Percentiles rank a stretch among this genome's conserved stretches.
Evolutionary conservation across 257 asterid genomes (phyloP).

Genomic region (Eustoma russellianum): DNA sequence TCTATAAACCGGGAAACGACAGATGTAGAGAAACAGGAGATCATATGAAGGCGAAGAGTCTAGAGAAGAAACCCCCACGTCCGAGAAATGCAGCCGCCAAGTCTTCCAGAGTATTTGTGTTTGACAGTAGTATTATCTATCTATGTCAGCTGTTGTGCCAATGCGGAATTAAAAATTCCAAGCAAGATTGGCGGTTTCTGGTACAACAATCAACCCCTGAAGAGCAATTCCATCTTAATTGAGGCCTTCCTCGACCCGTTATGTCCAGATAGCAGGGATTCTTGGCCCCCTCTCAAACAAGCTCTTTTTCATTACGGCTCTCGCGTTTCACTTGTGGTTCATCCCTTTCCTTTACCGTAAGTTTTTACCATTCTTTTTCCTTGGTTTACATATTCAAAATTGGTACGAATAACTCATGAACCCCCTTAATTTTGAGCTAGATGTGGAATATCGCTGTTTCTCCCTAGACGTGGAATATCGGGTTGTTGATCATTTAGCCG

Average conservation of each 20-base stretch:
- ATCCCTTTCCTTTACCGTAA: constrained; percentile 78
- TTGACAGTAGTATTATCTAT: background rate
- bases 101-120: background rate
- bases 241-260: constrained; percentile 93
- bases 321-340: constrained; percentile 34
- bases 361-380: constrained; percentile 10
- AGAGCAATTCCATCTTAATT: constrained; percentile 27
- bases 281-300: constrained; percentile 77
- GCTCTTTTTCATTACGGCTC: constrained; percentile 46
- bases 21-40: no score
- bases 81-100: constrained; percentile 2
- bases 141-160: constrained; percentile 2
- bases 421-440: no score
- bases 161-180: constrained; percentile 33
- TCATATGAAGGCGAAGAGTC: no score
- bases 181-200: constrained; percentile 54
- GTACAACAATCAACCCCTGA: constrained; percentile 25
- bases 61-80: no score
- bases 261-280: constrained; percentile 80
- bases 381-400: no score
- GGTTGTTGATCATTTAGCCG: no score
- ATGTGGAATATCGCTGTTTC: no score
- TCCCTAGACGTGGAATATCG: no score
- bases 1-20: no score
- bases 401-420: no score